Evolutionary conservation across 179 eudicot genomes (phyloP).

Genomic region (Beta corolliflora): DNA sequence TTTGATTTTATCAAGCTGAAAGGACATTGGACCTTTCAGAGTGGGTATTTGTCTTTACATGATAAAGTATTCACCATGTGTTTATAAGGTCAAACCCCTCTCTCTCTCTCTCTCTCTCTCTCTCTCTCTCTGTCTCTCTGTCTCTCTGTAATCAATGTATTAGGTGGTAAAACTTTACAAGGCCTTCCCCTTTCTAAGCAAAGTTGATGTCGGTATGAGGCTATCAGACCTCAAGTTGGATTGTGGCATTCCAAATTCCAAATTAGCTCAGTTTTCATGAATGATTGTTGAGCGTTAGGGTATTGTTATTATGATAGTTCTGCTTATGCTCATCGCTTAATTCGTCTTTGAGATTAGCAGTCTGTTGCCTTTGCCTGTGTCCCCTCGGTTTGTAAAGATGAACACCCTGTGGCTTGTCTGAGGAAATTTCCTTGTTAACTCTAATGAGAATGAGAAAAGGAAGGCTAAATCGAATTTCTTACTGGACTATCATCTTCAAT

Average conservation of each 20-base stretch:
- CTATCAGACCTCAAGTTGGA: background rate
- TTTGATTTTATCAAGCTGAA: background rate
- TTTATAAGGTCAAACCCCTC: background rate
- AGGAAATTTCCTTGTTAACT: background rate
- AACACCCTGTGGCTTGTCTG: background rate
- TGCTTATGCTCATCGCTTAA: background rate
- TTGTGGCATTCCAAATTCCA: background rate
- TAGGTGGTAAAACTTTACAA: background rate
- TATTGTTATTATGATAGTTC: background rate
- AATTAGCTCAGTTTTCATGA: background rate
- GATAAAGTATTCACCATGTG: background rate
- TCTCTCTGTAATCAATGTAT: background rate
- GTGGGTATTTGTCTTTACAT: background rate
- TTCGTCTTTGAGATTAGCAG: background rate
- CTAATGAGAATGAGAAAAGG: too few relatives aligned
- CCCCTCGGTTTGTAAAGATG: background rate
- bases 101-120: background rate
- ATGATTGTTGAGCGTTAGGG: background rate
- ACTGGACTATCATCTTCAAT: background rate
- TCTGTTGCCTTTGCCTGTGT: background rate
- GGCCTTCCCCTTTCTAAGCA: background rate
- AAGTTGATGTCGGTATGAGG: background rate
- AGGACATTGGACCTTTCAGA: background rate
- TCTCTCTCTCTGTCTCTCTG: too few relatives aligned
- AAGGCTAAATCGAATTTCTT: background rate